These are phyloP conservation scores for Carpinus viminea DNA, from an alignment of 306 rosid genomes.

Conservation along the genomic window DNA sequence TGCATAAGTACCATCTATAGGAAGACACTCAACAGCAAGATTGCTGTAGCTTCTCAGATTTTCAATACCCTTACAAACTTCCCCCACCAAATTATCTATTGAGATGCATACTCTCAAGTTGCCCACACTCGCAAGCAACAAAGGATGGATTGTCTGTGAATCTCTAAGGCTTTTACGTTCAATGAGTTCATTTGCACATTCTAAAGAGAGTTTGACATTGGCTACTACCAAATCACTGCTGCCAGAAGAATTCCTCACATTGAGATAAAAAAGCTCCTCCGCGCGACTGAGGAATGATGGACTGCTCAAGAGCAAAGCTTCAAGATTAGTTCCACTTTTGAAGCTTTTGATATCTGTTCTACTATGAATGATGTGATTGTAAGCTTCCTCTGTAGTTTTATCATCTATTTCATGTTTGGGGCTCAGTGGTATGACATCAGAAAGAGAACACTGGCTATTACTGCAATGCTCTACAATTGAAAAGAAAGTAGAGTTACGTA, in stretches of 20 bases:
- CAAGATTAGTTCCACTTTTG: constrained; percentile 32
- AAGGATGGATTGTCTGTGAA: constrained; percentile 43
- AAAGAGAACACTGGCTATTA: constrained; percentile 27
- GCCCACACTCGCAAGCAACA: constrained; percentile 36
- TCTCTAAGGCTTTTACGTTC: constrained; percentile 46
- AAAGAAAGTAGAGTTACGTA: constrained; percentile 17
- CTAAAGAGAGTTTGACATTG: constrained; percentile 43
- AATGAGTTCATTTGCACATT: constrained; percentile 70
- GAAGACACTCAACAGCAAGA: constrained; percentile 30
- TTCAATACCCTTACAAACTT: constrained; percentile 50
- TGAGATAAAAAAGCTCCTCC: constrained; percentile 59
- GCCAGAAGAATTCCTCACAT: constrained; percentile 34
- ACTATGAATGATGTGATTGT: constrained; percentile 9
- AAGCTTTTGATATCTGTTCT: constrained; percentile 16
- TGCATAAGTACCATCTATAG: constrained; percentile 47
- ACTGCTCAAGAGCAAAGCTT: constrained; percentile 54
- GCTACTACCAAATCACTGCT: constrained; percentile 19
- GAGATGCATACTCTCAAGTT: constrained; percentile 42
- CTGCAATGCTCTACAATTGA: constrained; percentile 47
- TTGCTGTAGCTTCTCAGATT: constrained; percentile 45
- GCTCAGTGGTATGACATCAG: constrained; percentile 33
- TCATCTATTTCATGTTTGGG: constrained; percentile 29
- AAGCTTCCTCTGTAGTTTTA: constrained; percentile 34
- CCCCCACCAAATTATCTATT: constrained; percentile 56
- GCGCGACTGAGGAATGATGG: constrained; percentile 64